These are phyloP conservation scores for Punctularia strigosozonata DNA, from an alignment of 768 basidiomycete species.

Conservation along the genomic window DNA sequence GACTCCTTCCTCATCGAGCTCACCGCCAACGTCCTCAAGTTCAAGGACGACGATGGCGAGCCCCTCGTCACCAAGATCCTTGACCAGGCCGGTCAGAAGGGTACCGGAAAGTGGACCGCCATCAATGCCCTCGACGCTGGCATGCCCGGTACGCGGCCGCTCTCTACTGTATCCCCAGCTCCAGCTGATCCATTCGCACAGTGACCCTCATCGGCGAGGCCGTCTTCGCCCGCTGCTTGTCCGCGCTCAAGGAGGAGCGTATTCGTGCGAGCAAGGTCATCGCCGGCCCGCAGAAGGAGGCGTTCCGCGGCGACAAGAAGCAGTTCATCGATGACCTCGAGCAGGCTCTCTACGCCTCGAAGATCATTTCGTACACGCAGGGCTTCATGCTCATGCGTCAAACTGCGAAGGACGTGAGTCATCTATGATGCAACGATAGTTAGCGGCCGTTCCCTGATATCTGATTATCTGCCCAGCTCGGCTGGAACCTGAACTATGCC, in stretches of 20 bases:
- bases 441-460: not conserved
- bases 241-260: constrained; percentile 94
- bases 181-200: constrained; percentile 19
- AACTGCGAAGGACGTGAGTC: constrained; percentile 79
- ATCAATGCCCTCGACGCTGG: constrained; percentile 92
- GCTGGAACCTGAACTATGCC: constrained; percentile 93
- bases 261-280: constrained; percentile 85
- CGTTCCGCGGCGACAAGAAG: constrained; percentile 95
- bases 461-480: constrained; percentile 28
- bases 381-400: constrained; percentile 99
- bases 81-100: constrained; percentile 96
- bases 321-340: constrained; percentile 99
- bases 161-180: too few relatives aligned
- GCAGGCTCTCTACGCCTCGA: constrained; percentile 97
- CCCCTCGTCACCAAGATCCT: constrained; percentile 90
- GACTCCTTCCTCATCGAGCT: constrained; percentile 99
- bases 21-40: constrained; percentile 92
- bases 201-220: constrained; percentile 99
- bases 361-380: constrained; percentile 99
- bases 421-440: not conserved
- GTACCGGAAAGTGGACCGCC: constrained; percentile 99
- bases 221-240: constrained; percentile 97
- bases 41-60: constrained; percentile 91
- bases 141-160: constrained; percentile 50
- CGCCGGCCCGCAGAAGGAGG: constrained; percentile 81